Evolutionary conservation across 495 filamentous ascomycete species (phyloP).

Genomic region (Chaetomidium leptoderma): DNA sequence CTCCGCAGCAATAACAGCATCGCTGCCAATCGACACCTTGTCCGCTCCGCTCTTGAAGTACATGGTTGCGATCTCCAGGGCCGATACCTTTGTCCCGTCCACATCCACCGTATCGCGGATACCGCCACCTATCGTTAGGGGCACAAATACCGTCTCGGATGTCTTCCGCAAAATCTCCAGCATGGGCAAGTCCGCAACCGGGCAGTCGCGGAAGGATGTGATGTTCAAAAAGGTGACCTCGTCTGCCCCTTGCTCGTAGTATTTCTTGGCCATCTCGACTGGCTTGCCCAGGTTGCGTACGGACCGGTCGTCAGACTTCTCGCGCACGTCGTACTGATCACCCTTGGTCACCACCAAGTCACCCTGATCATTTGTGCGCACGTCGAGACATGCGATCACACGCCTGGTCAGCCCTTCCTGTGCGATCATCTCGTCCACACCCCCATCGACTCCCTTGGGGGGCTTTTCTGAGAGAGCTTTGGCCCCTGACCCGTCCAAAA

Average conservation of each 20-base stretch:
- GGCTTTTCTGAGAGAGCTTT: slow-evolving; percentile 32
- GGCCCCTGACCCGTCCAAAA: slow-evolving; percentile 63
- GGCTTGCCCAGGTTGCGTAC: slow-evolving; percentile 95
- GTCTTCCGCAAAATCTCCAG: slow-evolving; percentile 83
- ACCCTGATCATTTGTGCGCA: slow-evolving; percentile 91
- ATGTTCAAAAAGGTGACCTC: slow-evolving; percentile 98
- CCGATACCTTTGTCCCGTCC: slow-evolving; percentile 80
- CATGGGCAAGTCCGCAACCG: slow-evolving; percentile 88
- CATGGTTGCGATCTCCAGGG: slow-evolving; percentile 88
- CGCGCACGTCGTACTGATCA: slow-evolving; percentile 99
- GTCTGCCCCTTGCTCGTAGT: slow-evolving; percentile 95
- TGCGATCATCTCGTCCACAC: slow-evolving; percentile 14
- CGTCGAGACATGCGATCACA: slow-evolving; percentile 93
- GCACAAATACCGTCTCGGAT: slow-evolving; percentile 94
- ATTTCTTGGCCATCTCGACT: slow-evolving; percentile 86
- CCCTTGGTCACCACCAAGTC: slow-evolving; percentile 97
- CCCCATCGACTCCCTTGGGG: slow-evolving; percentile 1
- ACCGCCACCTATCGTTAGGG: slow-evolving; percentile 89
- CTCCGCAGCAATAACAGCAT: slow-evolving; percentile 88
- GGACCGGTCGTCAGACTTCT: slow-evolving; percentile 68
- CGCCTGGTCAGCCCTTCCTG: slow-evolving; percentile 73
- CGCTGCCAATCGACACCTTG: slow-evolving; percentile 95
- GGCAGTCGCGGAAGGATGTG: slow-evolving; percentile 93
- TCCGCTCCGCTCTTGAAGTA: slow-evolving; percentile 99
- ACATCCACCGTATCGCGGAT: slow-evolving; percentile 87